Base-by-base conservation (phyloP, 1,139 yeast genomes). In the Blastobotrys proliferans region DNA sequence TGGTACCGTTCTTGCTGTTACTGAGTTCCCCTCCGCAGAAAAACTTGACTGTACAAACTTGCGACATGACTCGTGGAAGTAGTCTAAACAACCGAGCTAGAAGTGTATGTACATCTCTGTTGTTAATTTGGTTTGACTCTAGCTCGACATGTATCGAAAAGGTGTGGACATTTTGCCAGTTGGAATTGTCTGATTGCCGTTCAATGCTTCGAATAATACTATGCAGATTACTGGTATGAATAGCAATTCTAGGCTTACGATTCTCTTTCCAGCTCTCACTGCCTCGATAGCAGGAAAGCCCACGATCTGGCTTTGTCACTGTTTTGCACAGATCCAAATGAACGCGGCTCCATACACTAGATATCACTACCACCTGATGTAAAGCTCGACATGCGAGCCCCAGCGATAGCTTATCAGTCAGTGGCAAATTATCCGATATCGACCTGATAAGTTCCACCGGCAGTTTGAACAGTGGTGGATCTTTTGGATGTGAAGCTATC, bases 21-120 rank as follows among this genome's bases (percentile, higher is more conserved):
- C 34, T 30, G 21, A 37, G 17, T 28, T 37, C 40, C 19, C 40
- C 40, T n/a, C 40, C 40, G 19, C 40, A 37, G 16, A 37, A 37
- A 27, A 37, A 37, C 27, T 29, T 28, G 2, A 37, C 40, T 29
- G 28, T 17, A 13, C 9, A 5, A 4, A 37, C 35, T n/a, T 17
- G 18, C 11, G 9, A 11, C 40, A 37, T 37, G 27, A 29, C n/a
- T 28, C 14, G 16, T 11, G 40, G 40, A 19, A 37, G 19, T 21
- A 37, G 16, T 2, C 10, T 6, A 13, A 37, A 37, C 20, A 37
- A 20, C 13, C 17, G 21, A n/a, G 2, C 19, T 28, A 37, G 22
- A 6, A 11, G 24, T 20, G 21, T 19, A 21, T 21, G 20, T 20
- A 29, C 16, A 14, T 22, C 28, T 18, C 21, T 16, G 8, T 6